Evolutionary conservation across 352 stramenopile species (phyloP).

Genomic region (Pythium dissimile): DNA sequence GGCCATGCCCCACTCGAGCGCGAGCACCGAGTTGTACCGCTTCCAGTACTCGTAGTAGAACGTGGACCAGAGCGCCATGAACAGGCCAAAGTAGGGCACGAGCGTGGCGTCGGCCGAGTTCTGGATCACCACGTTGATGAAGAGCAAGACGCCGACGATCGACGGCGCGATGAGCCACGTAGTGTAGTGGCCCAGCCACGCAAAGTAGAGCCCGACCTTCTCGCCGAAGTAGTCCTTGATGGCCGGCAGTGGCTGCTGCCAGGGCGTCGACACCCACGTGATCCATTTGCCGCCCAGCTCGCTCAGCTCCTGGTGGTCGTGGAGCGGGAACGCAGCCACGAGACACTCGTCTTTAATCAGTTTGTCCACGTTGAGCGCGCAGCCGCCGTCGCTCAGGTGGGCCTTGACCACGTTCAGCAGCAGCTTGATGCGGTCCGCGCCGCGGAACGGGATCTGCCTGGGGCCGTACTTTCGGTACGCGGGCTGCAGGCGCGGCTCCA

Average conservation of each 20-base stretch:
- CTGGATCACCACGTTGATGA: slow-evolving; percentile 76
- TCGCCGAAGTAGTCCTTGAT: slow-evolving; percentile 85
- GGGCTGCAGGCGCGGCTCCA: slow-evolving; percentile 51
- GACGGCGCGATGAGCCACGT: slow-evolving; percentile 92
- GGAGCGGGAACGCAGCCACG: slow-evolving; percentile 55
- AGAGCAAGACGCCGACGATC: slow-evolving; percentile 84
- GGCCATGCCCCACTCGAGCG: slow-evolving; percentile 73
- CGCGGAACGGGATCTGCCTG: slow-evolving; percentile 71
- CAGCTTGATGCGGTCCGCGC: slow-evolving; percentile 72
- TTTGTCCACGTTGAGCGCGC: slow-evolving; percentile 48
- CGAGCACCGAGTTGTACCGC: slow-evolving; percentile 63
- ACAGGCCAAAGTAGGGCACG: slow-evolving; percentile 74
- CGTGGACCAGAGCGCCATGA: slow-evolving; percentile 80
- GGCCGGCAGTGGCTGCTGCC: slow-evolving; percentile 45
- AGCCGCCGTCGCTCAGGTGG: slow-evolving; percentile 50
- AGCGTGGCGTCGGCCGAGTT: slow-evolving; percentile 50
- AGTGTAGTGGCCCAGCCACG: slow-evolving; percentile 94
- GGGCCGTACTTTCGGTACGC: slow-evolving; percentile 69
- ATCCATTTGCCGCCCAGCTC: slow-evolving; percentile 60
- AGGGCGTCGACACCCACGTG: slow-evolving; percentile 54
- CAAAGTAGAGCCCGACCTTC: slow-evolving; percentile 97
- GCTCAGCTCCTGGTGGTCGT: slow-evolving; percentile 46
- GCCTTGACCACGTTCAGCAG: slow-evolving; percentile 68
- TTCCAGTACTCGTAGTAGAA: slow-evolving; percentile 87
- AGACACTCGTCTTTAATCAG: slow-evolving; percentile 56